Evolutionary conservation across 2,329 filamentous ascomycete genomes (phyloP).

Genomic region (Fusarium multiceps): DNA sequence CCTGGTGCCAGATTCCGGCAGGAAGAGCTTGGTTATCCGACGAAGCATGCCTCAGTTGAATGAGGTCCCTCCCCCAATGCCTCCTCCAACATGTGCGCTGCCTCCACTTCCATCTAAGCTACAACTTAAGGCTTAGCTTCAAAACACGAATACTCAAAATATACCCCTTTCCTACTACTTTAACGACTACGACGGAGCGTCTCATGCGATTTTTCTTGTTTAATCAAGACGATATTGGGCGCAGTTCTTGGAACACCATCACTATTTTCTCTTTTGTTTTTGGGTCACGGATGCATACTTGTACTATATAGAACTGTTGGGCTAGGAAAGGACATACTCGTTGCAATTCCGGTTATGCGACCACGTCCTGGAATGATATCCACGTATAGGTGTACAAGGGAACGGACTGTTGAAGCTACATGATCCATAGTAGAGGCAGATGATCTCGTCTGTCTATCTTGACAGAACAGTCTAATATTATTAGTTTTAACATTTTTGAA

Average conservation of each 20-base stretch:
- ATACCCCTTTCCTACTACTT: conserved; percentile 22
- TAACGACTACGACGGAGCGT: conserved; percentile 34
- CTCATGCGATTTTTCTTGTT: conserved; percentile 30
- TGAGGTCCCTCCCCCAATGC: conserved; percentile 64
- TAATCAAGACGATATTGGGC: conserved; percentile 24
- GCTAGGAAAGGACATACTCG: conserved; percentile 1
- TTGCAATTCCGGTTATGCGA: conserved; percentile 35
- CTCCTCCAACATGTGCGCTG: conserved; percentile 66
- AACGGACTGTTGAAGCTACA: conserved; percentile 3
- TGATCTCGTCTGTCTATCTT: background rate
- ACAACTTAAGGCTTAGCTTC: conserved; percentile 36
- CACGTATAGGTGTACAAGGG: conserved; percentile 36
- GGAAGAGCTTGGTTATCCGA: conserved; percentile 50
- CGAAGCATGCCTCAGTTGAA: conserved; percentile 64
- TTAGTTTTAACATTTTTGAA: background rate
- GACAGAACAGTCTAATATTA: conserved; percentile 9
- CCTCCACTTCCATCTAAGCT: conserved; percentile 60
- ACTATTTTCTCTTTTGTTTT: conserved; percentile 21
- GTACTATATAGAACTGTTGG: conserved; percentile 38
- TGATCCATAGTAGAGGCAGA: conserved; percentile 1
- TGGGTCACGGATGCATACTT: conserved; percentile 9
- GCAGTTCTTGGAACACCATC: conserved; percentile 25
- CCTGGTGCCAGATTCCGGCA: conserved; percentile 35
- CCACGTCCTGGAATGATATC: conserved; percentile 39
- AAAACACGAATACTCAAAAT: conserved; percentile 1